Base-by-base conservation (phyloP, 1,284 basidiomycete genomes). In the Spongispora temasekensis region DNA sequence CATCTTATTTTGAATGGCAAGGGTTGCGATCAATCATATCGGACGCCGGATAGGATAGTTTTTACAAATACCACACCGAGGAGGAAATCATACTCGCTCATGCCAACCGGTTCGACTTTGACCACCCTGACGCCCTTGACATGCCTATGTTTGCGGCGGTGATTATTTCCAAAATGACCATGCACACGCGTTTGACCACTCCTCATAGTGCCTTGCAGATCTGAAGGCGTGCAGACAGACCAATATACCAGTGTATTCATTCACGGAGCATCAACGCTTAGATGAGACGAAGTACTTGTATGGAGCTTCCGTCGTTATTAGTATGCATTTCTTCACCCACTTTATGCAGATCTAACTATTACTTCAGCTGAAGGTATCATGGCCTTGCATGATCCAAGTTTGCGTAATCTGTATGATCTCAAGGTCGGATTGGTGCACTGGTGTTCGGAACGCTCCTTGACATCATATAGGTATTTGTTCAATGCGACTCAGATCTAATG, bases 401-500 rank as follows among this genome's bases (percentile, higher is more conserved):
- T 98, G 44, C 83, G 97, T 57, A 82, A 85, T 4, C 76, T 98
- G 48, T 96, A 98, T 70, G 97, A 98, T 75, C 82, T 99, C 42
- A 98, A 98, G 81, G 93, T 91, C 60, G 67, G 76, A 58, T 71
- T 75, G 10, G 67, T 64, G 32, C 28, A 61, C 32, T 12, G 40
- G 34, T 46, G n/a, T 35, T n/a, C 2, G 25, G 54, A 7, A 42
- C 48, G 2, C 21, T 58, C 3, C 56, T 23, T 55, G 40, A 62
- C 31, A 15, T 40, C 10, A 4, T 52, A 40, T 37, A 93, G 91
- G 81, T 92, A 2, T 93, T 91, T 63, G 89, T 92, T 8, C 90
- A 92, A 82, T 95, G 94, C 58, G 97, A 98, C 72, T 91, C 95
- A 3, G 97, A 99, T 74, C 79, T 98, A 15, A 99, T 99, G 97